Percentiles rank a stretch among this genome's conserved stretches.
Evolutionary conservation across 768 basidiomycete genomes (phyloP).

Genomic region (Tylopilus subfusipes): DNA sequence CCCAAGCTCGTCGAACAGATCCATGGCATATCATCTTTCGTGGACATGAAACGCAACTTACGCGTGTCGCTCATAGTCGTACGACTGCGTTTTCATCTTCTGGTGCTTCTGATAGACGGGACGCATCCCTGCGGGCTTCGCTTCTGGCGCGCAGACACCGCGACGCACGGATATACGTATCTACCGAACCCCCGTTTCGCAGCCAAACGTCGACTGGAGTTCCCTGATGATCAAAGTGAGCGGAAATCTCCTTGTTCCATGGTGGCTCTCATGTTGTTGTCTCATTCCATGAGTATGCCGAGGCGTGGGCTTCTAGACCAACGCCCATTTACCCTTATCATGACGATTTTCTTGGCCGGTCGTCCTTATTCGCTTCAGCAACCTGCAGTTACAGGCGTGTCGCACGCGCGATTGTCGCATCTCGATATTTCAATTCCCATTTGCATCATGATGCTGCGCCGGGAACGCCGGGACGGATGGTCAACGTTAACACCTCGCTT

Average conservation of each 20-base stretch:
- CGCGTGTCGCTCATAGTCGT: neutral
- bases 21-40: neutral
- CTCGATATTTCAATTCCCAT: conserved; percentile 7
- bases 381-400: neutral
- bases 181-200: neutral
- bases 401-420: neutral
- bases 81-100: conserved; percentile 1
- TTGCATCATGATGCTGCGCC: neutral
- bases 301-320: conserved; percentile 1
- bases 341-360: neutral
- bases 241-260: neutral
- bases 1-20: neutral
- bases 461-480: neutral
- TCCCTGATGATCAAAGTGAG: neutral
- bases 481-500: conserved; percentile 1
- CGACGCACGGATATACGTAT: neutral
- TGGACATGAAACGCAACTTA: neutral
- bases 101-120: neutral
- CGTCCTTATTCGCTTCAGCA: conserved; percentile 1
- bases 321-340: conserved; percentile 5
- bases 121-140: neutral
- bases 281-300: neutral
- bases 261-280: neutral
- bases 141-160: neutral
- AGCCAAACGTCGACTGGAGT: neutral